Base-by-base conservation (phyloP, 129 eudicot species). In the Flaveria trinervia region DNA sequence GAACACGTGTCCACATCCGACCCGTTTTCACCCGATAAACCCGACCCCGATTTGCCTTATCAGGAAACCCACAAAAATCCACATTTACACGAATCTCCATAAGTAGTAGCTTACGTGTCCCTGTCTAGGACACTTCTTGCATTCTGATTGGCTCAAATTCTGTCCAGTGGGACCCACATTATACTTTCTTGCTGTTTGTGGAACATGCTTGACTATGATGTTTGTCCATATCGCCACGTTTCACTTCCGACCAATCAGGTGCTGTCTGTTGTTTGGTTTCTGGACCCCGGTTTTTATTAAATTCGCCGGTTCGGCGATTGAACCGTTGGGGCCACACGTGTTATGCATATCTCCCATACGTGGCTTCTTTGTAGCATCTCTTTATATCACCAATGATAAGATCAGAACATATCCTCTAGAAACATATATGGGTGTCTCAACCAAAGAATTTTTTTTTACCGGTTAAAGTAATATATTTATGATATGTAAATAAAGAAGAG, bases 211-310 rank as follows among this genome's bases (percentile, higher is more conserved):
- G 68, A 54, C 62, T 65, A 66, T 48, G 83, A 67, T 65, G 54
- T 82, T 80, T 72, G 81, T 52, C 80, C 28, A 25, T 44, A 52
- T 9, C 48, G 83, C 72, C 89, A 85, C 89, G 88, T 83, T 57
- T 45, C 78, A 56, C n/a, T 51, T 41, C 57, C 52, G 7, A 62
- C 89, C 90, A 84, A 87, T 84, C 61, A 51, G 25, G 0, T 70
- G 36, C 14, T 70, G 5, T 39, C 55, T 73, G 68, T 33, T 50
- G 52, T 17, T 72, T 72, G 60, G 28, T 61, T 16, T 60, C 20
- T 28, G 30, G 12, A 14, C 44, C 16, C 20, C 12, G 16, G 25
- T 12, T 50, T 50, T 45, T 60, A 9, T 25, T 3, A 22, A 11
- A 7, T 66, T 28, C 22, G 22, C 80, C 75, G 75, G 76, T 75